Evolutionary conservation across 257 asterid species (phyloP), one percentile per base, ranked within the genome.

Genomic region (Capsicum rhomboideum): DNA sequence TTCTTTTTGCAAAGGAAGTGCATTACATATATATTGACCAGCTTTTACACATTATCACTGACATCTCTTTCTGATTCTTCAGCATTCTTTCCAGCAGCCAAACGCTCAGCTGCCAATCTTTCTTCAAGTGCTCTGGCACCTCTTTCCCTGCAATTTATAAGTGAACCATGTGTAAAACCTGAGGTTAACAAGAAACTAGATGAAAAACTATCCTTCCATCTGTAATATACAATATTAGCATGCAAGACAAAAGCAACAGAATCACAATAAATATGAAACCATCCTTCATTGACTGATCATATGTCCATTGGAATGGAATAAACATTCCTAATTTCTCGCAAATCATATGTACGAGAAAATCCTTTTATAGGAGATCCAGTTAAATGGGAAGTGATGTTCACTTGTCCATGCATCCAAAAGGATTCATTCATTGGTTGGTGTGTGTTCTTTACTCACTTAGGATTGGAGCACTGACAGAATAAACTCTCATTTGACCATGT

Each of bases 101-200:
- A 83, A 86, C 90, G 90, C 90, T 95, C 97, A 20, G 97, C 90
- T 52, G 96, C 97, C 89, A 92, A 85, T 90, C 97, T 91, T 91
- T 95, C 99, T 89, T 95, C 97, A 2, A 95, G 93, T 50, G 98
- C 99, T 42, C 99, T 93, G 52, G 97, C 97, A 74, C 98, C 99
- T 89, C 96, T 92, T 91, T 94, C 98, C 94, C 99, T 96, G 92
- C 85, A 88, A 82, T 82, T 82, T 40, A 55, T 17, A 42, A 40
- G 42, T 67, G 23, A 31, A 8, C 26, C 75, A 17, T 34, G 14
- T 4, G 9, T 31, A 31, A 17, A 13, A 29, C 40, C 42, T 29
- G 74, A 66, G 44, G 44, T n/a, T 14, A 66, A 34, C 23, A 31
- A 16, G 11, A 16, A 67, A 67, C 20, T 67, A 31, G 40, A 67